These are phyloP conservation scores for Fraxinus excelsior DNA, from an alignment of 257 asterid genomes.

Conservation along the genomic window DNA sequence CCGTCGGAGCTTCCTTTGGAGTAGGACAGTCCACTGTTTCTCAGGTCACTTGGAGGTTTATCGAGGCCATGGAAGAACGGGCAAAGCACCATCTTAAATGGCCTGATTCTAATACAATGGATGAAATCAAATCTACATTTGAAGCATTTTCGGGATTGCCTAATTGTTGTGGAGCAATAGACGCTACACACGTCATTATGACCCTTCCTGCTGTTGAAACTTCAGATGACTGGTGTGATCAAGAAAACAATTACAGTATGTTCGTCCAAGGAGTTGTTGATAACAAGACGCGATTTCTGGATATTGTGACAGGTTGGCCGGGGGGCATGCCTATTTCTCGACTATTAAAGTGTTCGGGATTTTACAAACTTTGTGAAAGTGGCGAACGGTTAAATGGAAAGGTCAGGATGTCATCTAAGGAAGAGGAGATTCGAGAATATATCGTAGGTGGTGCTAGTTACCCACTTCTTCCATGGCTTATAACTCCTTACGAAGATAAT, in stretches of 20 bases:
- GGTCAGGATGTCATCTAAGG: conserved; percentile 24
- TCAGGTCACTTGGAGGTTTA: conserved; percentile 95
- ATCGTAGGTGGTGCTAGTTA: conserved; percentile 73
- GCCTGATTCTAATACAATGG: conserved; percentile 63
- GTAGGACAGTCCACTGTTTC: conserved; percentile 98
- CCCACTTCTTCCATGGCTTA: conserved; percentile 96
- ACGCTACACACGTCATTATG: conserved; percentile 85
- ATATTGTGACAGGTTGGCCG: conserved; percentile 94
- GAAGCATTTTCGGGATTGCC: conserved; percentile 63
- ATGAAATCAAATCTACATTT: conserved; percentile 56
- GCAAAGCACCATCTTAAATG: conserved; percentile 87
- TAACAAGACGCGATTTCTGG: conserved; percentile 64
- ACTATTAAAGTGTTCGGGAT: conserved; percentile 68
- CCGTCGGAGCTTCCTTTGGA: conserved; percentile 93
- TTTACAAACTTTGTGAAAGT: conserved; percentile 73
- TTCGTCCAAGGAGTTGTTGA: conserved; percentile 88
- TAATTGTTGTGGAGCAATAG: conserved; percentile 97
- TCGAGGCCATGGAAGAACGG: conserved; percentile 93
- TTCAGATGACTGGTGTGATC: conserved; percentile 95
- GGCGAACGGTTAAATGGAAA: conserved; percentile 68
- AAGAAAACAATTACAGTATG: conserved; percentile 87
- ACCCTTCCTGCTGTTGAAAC: conserved; percentile 94
- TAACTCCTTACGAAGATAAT: conserved; percentile 63
- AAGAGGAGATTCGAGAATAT: conserved; percentile 65
- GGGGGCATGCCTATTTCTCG: conserved; percentile 90